Conservation (phyloP, 768 basidiomycete species). For the Roridomyces roridus region DNA sequence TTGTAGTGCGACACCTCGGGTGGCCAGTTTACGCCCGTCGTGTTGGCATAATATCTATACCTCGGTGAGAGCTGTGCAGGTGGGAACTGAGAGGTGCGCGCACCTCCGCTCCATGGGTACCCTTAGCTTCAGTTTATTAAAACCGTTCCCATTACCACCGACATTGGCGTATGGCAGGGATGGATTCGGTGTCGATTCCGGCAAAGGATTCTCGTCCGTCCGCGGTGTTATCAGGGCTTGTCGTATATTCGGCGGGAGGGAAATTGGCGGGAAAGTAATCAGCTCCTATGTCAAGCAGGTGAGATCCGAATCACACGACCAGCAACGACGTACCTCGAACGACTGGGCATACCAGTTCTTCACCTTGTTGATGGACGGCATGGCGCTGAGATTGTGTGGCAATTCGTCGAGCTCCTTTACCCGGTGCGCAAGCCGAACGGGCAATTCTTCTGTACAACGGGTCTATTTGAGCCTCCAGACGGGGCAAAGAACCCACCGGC, state of each 20-base stretch:
- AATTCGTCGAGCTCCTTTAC: conserved; percentile 95
- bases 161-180: conserved; percentile 47
- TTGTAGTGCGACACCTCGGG: conserved; percentile 96
- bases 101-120: conserved; percentile 88
- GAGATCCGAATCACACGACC: conserved; percentile 23
- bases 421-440: conserved; percentile 92
- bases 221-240: conserved; percentile 63
- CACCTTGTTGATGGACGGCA: conserved; percentile 93
- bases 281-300: conserved; percentile 67
- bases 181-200: conserved; percentile 83
- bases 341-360: conserved; percentile 99
- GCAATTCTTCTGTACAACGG: conserved; percentile 77
- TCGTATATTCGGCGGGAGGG: conserved; percentile 69
- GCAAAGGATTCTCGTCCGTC: conserved; percentile 57
- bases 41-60: conserved; percentile 85
- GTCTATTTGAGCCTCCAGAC: background rate
- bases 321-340: conserved; percentile 76
- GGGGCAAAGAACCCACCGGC: conserved; percentile 53
- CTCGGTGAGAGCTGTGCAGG: conserved; percentile 3
- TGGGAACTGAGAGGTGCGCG: conserved; percentile 27
- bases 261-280: conserved; percentile 82
- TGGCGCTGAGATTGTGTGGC: conserved; percentile 88
- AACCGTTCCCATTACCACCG: conserved; percentile 45
- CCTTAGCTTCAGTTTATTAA: conserved; percentile 68
- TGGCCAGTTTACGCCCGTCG: conserved; percentile 76